Percentiles rank a stretch among this genome's conserved stretches.
phyloP scores from a whole-genome alignment of 768 basidiomycete species.

The Mycena kentingensis region DNA sequence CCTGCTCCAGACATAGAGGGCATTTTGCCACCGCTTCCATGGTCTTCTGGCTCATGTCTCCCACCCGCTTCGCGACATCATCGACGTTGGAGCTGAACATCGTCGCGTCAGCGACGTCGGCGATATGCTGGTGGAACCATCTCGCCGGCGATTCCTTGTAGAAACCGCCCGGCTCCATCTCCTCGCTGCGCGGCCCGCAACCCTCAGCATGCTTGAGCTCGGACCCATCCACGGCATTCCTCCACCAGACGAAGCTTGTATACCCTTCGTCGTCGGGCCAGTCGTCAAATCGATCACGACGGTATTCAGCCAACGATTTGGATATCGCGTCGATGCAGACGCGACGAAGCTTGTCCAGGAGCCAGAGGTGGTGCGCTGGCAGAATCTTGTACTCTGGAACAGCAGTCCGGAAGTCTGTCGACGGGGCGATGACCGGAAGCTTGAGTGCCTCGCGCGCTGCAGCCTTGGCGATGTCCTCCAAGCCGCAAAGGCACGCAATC shows the following conservation, averaged over 20 bases:
- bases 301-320: not conserved
- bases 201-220: not conserved
- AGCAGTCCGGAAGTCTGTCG: too few species aligned
- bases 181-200: not conserved
- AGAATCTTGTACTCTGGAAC: not conserved
- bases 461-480: conserved; percentile 34
- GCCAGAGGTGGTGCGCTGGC: not conserved
- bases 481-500: conserved; percentile 42
- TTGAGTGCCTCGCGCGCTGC: conserved; percentile 40
- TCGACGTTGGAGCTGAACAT: too few species aligned
- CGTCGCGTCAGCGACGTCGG: too few species aligned
- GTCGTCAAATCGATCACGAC: not conserved
- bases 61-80: too few species aligned
- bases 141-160: too few species aligned
- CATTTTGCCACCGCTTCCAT: too few species aligned
- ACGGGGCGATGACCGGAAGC: conserved; percentile 24
- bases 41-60: too few species aligned
- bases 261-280: not conserved
- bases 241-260: not conserved
- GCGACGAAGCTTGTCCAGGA: not conserved
- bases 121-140: too few species aligned
- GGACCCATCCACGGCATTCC: not conserved
- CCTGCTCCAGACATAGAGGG: too few species aligned
- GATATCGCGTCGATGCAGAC: not conserved
- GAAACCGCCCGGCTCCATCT: too few species aligned